These are phyloP conservation scores for Acidomyces sp. DNA, from an alignment of 495 filamentous ascomycete species.

Conservation along the genomic window DNA sequence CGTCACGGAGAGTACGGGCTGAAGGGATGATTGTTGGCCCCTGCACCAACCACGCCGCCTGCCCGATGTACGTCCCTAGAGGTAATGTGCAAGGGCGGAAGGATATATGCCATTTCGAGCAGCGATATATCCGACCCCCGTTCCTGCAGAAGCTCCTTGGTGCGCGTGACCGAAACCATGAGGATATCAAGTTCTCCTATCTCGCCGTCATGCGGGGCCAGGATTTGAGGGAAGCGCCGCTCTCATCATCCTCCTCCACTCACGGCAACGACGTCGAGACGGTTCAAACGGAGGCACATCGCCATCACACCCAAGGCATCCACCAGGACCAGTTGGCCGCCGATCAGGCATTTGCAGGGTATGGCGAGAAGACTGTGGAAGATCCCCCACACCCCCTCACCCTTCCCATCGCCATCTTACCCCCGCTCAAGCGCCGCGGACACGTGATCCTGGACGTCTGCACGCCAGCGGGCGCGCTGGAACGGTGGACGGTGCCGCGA, in stretches of 20 bases:
- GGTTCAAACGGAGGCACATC: not conserved
- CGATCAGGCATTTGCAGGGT: conserved; percentile 31
- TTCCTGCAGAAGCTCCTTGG: conserved; percentile 73
- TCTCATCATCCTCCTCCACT: no score
- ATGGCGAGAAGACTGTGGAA: conserved; percentile 9
- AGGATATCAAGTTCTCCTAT: conserved; percentile 82
- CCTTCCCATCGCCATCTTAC: conserved; percentile 63
- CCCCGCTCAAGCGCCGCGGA: conserved; percentile 71
- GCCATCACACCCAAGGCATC: conserved; percentile 1
- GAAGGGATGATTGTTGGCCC: conserved; percentile 87
- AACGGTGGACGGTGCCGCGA: conserved; percentile 84
- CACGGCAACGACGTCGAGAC: conserved; percentile 10
- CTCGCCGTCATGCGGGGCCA: conserved; percentile 69
- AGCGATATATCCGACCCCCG: conserved; percentile 70
- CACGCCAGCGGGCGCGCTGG: conserved; percentile 72
- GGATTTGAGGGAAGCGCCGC: conserved; percentile 23
- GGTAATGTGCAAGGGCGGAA: conserved; percentile 58
- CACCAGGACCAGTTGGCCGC: conserved; percentile 28
- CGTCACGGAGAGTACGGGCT: conserved; percentile 33
- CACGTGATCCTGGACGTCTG: conserved; percentile 87
- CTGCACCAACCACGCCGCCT: conserved; percentile 79
- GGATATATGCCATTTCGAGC: conserved; percentile 83
- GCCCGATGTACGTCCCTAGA: conserved; percentile 69
- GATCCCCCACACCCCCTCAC: conserved; percentile 43
- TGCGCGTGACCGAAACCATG: conserved; percentile 61